Evolutionary conservation across 75 land plant genomes (phyloP).

Genomic region (Pinus albicaulis): DNA sequence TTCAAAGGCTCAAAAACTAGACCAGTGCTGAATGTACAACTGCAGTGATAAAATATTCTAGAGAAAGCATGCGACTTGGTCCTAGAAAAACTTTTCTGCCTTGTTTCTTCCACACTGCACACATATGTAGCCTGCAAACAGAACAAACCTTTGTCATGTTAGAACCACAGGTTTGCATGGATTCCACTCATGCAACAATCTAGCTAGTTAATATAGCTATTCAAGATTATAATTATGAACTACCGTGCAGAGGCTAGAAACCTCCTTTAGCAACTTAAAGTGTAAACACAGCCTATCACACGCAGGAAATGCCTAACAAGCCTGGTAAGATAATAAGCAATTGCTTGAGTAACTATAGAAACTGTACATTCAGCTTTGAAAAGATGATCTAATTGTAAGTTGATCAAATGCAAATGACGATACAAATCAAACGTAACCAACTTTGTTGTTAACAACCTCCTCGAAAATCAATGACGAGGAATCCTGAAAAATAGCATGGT

Average conservation of each 20-base stretch:
- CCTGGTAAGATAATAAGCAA: neutral
- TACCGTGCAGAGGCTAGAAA: neutral
- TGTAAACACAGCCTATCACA: neutral
- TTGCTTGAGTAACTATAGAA: neutral
- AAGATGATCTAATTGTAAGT: neutral
- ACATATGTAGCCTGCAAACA: slow-evolving; percentile 5
- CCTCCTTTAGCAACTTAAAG: neutral
- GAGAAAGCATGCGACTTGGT: neutral
- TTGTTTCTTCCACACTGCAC: neutral
- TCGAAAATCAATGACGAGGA: neutral
- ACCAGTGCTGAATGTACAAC: neutral
- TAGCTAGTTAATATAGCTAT: too few relatives aligned
- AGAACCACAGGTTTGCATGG: neutral
- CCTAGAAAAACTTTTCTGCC: neutral
- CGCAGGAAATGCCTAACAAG: neutral
- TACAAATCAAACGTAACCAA: neutral
- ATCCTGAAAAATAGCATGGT: neutral
- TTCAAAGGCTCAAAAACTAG: neutral
- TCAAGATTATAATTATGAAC: neutral
- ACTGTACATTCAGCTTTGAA: neutral
- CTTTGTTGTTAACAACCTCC: neutral
- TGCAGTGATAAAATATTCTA: neutral
- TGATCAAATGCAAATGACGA: neutral
- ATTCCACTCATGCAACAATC: neutral
- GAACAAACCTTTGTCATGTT: neutral